Conservation (phyloP, 2,329 filamentous ascomycete genomes). For the Cordyceps pruinosa region DNA sequence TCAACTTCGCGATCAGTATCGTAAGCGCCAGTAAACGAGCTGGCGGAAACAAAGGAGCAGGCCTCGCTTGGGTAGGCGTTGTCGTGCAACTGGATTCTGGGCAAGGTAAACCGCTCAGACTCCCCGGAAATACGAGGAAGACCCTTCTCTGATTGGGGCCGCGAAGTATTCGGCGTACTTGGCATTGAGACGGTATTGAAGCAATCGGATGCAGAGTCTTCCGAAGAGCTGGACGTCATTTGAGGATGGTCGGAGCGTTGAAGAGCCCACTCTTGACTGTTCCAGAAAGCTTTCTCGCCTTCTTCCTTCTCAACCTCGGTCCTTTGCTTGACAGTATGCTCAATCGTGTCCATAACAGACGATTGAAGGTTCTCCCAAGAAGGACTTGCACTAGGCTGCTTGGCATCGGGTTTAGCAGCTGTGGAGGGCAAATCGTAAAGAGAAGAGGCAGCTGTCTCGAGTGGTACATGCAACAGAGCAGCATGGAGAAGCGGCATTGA, state of each 20-base stretch:
- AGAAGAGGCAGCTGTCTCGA: neutral
- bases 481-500: slow-evolving; percentile 2
- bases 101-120: slow-evolving; percentile 3
- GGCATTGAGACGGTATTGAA: slow-evolving; percentile 28
- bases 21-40: neutral
- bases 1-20: slow-evolving; percentile 17
- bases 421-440: neutral
- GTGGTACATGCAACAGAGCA: neutral
- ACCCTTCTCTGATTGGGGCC: slow-evolving; percentile 33
- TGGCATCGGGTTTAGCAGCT: neutral
- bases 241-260: slow-evolving; percentile 12
- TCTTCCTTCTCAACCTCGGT: slow-evolving; percentile 1
- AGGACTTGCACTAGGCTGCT: slow-evolving; percentile 11
- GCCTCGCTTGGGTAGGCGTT: slow-evolving; percentile 12
- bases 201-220: slow-evolving; percentile 33
- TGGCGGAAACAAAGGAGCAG: slow-evolving; percentile 4
- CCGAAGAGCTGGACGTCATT: slow-evolving; percentile 25
- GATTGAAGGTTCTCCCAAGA: slow-evolving; percentile 18
- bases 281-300: slow-evolving; percentile 8
- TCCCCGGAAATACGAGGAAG: slow-evolving; percentile 15
- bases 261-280: slow-evolving; percentile 12
- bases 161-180: slow-evolving; percentile 34
- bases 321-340: slow-evolving; percentile 13
- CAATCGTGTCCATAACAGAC: slow-evolving; percentile 16
- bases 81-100: slow-evolving; percentile 9